phyloP scores from a whole-genome alignment of 2,329 filamentous ascomycete species.

The Tothia fuscella region DNA sequence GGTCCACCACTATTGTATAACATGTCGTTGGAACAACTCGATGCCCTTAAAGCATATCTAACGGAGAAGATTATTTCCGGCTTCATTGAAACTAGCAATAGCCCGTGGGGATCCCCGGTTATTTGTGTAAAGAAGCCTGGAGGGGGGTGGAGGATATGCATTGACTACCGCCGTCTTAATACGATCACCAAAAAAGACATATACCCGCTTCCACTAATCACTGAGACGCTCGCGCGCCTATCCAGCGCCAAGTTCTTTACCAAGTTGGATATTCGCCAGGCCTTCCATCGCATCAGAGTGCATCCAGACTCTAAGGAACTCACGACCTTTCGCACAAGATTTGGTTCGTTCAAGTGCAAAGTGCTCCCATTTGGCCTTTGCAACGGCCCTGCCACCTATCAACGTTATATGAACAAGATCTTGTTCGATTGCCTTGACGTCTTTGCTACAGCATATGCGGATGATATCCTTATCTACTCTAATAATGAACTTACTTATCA shows the following conservation, averaged over 20 bases:
- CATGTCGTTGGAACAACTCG: neutral
- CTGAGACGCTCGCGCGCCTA: constrained; percentile 19
- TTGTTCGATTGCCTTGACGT: constrained; percentile 16
- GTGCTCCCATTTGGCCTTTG: constrained; percentile 5
- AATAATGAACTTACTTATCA: constrained; percentile 3
- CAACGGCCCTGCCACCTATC: neutral
- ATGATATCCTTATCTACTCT: constrained; percentile 17
- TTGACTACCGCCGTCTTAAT: constrained; percentile 27
- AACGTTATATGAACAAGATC: constrained; percentile 3
- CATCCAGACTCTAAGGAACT: neutral
- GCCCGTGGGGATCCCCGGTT: constrained; percentile 12
- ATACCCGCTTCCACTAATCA: constrained; percentile 22
- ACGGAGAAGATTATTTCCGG: neutral
- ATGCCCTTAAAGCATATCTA: neutral
- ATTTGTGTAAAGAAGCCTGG: constrained; percentile 23
- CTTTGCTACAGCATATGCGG: constrained; percentile 15
- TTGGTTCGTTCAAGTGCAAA: neutral
- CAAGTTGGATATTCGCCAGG: constrained; percentile 21
- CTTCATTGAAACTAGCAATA: neutral
- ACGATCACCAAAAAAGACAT: constrained; percentile 23
- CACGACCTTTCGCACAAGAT: neutral
- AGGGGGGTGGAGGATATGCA: constrained; percentile 19
- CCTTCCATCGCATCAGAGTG: constrained; percentile 18
- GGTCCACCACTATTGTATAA: neutral
- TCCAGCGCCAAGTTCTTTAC: constrained; percentile 18